Percentiles rank a stretch among this genome's conserved stretches.
These are phyloP conservation scores for Picea mariana DNA, from an alignment of 83 land plant species.

Conservation along the genomic window DNA sequence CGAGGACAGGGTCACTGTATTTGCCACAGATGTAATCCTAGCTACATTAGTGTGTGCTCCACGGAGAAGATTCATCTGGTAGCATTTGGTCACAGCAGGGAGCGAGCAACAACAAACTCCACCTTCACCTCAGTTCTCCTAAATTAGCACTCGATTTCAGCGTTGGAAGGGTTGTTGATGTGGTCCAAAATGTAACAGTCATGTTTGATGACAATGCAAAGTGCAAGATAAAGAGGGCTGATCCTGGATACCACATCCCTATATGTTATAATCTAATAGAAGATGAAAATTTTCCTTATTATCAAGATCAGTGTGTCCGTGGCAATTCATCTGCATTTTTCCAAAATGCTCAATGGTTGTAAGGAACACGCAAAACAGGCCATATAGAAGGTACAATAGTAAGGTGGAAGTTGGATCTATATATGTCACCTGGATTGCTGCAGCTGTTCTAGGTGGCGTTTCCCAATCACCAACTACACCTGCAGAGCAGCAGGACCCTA, in stretches of 20 bases:
- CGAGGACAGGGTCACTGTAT: too few relatives aligned
- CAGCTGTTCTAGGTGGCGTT: slow-evolving; percentile 17
- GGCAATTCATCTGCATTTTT: slow-evolving; percentile 39
- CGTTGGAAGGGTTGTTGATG: slow-evolving; percentile 67
- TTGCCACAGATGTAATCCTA: too few relatives aligned
- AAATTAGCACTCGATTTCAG: too few relatives aligned
- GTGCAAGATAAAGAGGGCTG: slow-evolving; percentile 52
- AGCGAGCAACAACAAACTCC: too few relatives aligned
- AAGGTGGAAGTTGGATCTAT: slow-evolving; percentile 72
- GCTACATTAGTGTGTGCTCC: too few relatives aligned
- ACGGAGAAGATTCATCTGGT: too few relatives aligned
- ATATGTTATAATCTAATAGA: slow-evolving; percentile 50
- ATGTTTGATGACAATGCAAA: slow-evolving; percentile 80
- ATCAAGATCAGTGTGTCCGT: slow-evolving; percentile 77
- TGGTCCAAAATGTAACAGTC: slow-evolving; percentile 67
- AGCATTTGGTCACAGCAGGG: too few relatives aligned
- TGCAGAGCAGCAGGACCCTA: slow-evolving; percentile 56
- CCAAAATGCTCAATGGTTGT: slow-evolving; percentile 62
- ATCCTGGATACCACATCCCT: slow-evolving; percentile 57
- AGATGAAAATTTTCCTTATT: slow-evolving; percentile 63
- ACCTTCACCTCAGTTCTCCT: too few relatives aligned
- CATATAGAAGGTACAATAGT: slow-evolving; percentile 59
- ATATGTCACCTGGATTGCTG: too few relatives aligned
- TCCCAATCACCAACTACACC: slow-evolving; percentile 39
- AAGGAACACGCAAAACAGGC: slow-evolving; percentile 62